phyloP scores from a whole-genome alignment of 2,329 filamentous ascomycete species.

The Colletotrichum salicis region DNA sequence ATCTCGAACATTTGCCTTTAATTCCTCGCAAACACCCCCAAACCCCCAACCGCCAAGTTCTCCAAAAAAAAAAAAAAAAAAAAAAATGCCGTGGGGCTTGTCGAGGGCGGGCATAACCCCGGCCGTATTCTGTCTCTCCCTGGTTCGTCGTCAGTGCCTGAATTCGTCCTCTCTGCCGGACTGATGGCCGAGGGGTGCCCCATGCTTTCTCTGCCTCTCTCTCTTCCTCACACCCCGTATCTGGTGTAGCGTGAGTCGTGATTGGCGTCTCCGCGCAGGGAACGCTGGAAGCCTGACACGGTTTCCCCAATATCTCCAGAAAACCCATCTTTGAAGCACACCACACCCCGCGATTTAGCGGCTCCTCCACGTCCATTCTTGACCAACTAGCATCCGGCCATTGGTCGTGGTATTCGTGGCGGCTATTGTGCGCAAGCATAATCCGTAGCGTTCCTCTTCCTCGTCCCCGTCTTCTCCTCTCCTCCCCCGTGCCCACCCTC shows the following conservation, averaged over 20 bases:
- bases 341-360: conserved; percentile 28
- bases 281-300: conserved; percentile 3
- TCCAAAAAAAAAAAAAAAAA: no score
- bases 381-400: conserved; percentile 13
- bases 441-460: neutral
- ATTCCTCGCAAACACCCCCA: neutral
- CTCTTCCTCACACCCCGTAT: no score
- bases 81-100: neutral
- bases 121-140: neutral
- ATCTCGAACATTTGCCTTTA: neutral
- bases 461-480: neutral
- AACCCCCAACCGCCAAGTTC: neutral
- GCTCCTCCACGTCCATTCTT: conserved; percentile 1
- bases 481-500: no score
- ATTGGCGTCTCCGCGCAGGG: neutral
- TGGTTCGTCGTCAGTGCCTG: no score
- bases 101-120: conserved; percentile 13
- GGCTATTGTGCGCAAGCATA: neutral
- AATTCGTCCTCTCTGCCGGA: neutral
- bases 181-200: neutral
- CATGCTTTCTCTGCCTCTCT: neutral
- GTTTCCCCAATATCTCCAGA: conserved; percentile 23
- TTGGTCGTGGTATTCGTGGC: conserved; percentile 6
- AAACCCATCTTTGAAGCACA: conserved; percentile 18
- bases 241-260: neutral